Evolutionary conservation across 176 grass and related monocot species (phyloP).

Genomic region (Elymus sibiricus): DNA sequence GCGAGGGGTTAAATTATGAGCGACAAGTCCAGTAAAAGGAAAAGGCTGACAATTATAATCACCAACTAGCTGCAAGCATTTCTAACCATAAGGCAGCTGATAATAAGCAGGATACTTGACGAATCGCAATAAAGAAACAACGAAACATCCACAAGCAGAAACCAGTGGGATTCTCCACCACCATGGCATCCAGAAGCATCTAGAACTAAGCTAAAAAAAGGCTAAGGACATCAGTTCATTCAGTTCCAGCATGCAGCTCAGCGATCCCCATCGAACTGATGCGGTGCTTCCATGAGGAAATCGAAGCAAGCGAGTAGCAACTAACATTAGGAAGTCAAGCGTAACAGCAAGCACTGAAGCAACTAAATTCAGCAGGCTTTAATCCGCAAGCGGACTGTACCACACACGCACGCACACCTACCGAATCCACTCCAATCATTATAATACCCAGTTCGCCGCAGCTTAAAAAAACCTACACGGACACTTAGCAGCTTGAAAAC

Average conservation of each 20-base stretch:
- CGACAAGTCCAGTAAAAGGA: not conserved
- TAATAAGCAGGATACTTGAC: not conserved
- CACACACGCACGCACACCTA: constrained; percentile 1
- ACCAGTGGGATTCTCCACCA: not conserved
- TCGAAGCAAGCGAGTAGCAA: not conserved
- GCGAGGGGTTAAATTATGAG: not conserved
- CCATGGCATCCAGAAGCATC: not conserved
- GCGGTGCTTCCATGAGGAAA: not conserved
- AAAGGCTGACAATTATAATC: not conserved
- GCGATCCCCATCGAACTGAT: not conserved
- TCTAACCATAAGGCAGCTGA: not conserved
- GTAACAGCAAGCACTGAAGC: not conserved
- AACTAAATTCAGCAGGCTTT: not conserved
- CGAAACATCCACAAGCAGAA: not conserved
- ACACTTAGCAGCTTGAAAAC: not conserved
- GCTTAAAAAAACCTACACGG: not conserved
- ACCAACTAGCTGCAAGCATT: not conserved
- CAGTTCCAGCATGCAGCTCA: not conserved
- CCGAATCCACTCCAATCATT: constrained; percentile 15
- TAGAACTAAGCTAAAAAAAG: not conserved
- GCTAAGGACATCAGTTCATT: not conserved
- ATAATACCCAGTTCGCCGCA: constrained; percentile 2
- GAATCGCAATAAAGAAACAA: not conserved
- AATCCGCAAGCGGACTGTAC: not conserved
- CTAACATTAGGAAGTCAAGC: not conserved